Evolutionary conservation across 2,329 filamentous ascomycete genomes (phyloP), one percentile per base, ranked within the genome.

Genomic region (Geosmithia flava): DNA sequence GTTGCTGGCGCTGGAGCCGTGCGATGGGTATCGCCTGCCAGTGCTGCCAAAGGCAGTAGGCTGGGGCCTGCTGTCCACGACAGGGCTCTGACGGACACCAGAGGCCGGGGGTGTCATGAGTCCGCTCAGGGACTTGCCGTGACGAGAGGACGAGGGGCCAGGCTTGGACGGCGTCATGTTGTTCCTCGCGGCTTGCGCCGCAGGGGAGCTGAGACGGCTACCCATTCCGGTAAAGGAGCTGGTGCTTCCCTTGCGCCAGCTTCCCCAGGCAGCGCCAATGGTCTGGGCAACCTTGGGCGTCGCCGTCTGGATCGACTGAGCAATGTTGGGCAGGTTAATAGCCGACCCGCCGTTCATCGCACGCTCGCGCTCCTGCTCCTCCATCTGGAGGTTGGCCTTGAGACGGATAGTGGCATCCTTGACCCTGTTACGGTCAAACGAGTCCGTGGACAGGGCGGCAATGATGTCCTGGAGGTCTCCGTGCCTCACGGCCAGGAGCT

Each of bases 371-470:
- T 96, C 90, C 62, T 95, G 88, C 61, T 94, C 87, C 64, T 98
- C 91, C 93, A 98, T 98, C 62, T 97, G 88, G 37, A 98, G 73
- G 59, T 95, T 96, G 15, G 93, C 87, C 62, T 88, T 87, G 51
- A 98, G 81, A 47, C 93, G 84, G 56, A 97, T 97, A 37, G 88
- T 87, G 6, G 90, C 89, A 61, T 97, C 90, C 57, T 86, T 87
- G 53, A 96, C 85, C 6, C 78, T 76, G 52, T 88, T 80, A 49
- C 80, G 79, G 62, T 97, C 83, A 61, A 87, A 93, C 23, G 75
- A 71, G 4, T 89, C 83, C 52, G 81, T 75, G 2, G 84, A 83
- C 27, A 97, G 74, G 6, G 85, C 82, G 46, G 76, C 76, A 60
- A 97, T 91, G 51, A 98, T 87, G 61, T 98, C 93, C 55, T 91